phyloP scores from a whole-genome alignment of 2,329 filamentous ascomycete genomes.

The Aspergillus brunneoviolaceus region DNA sequence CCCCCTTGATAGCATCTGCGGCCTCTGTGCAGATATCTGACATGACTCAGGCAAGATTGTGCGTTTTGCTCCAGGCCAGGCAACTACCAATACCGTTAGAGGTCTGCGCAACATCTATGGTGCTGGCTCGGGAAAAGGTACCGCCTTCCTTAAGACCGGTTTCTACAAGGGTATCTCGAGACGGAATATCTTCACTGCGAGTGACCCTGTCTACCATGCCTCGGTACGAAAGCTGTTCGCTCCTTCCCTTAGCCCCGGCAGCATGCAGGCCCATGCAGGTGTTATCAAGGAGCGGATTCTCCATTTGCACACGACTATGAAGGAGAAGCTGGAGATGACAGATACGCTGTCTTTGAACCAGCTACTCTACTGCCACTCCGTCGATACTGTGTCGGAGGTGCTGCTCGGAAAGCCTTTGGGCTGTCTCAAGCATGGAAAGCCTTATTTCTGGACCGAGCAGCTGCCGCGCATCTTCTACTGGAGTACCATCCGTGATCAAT shows the following conservation, averaged over 20 bases:
- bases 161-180: slow-evolving; percentile 28
- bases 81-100: slow-evolving; percentile 27
- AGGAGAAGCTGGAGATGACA: slow-evolving; percentile 8
- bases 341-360: slow-evolving; percentile 21
- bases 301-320: slow-evolving; percentile 20
- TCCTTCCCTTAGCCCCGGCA: slow-evolving; percentile 24
- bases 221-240: slow-evolving; percentile 26
- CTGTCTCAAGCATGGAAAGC: slow-evolving; percentile 24
- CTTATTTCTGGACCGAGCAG: slow-evolving; percentile 29
- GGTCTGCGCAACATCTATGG: slow-evolving; percentile 26
- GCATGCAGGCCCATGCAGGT: slow-evolving; percentile 21
- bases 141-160: slow-evolving; percentile 23
- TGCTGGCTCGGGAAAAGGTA: slow-evolving; percentile 19
- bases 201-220: slow-evolving; percentile 24
- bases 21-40: not conserved
- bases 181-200: slow-evolving; percentile 26
- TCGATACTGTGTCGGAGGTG: slow-evolving; percentile 28
- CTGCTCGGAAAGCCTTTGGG: slow-evolving; percentile 26
- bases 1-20: not conserved
- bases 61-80: slow-evolving; percentile 25
- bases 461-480: slow-evolving; percentile 29
- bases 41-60: slow-evolving; percentile 19
- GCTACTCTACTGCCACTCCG: slow-evolving; percentile 26
- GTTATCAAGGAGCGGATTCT: slow-evolving; percentile 24
- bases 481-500: slow-evolving; percentile 27